Percentiles rank a stretch among this genome's conserved stretches.
Evolutionary conservation across 108 stramenopile species (phyloP).

Genomic region (Cylindrotheca closterium): DNA sequence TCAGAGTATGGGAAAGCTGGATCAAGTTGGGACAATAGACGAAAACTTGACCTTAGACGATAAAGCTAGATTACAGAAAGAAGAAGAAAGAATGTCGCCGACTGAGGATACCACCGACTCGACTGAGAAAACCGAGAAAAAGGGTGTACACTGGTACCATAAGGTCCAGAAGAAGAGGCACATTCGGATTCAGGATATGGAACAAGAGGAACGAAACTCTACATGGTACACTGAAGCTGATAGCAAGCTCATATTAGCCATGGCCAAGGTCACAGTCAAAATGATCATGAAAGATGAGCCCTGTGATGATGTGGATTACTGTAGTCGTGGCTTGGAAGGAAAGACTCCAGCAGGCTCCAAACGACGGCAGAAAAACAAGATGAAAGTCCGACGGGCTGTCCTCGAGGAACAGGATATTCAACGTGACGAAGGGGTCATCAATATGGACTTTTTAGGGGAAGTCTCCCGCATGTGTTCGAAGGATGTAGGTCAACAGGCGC

Average conservation of each 20-base stretch:
- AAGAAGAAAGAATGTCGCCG: not conserved
- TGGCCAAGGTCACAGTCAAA: constrained; percentile 39
- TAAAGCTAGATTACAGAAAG: too few species aligned
- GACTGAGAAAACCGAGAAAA: not conserved
- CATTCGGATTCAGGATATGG: constrained; percentile 21
- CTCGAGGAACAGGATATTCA: constrained; percentile 31
- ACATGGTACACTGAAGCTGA: constrained; percentile 32
- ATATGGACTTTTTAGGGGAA: constrained; percentile 21
- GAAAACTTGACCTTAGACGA: too few species aligned
- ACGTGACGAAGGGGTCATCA: constrained; percentile 23
- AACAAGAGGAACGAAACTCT: constrained; percentile 16
- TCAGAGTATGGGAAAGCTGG: too few species aligned
- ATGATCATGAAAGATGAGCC: constrained; percentile 40
- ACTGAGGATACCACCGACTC: constrained; percentile 1
- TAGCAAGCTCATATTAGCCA: constrained; percentile 28
- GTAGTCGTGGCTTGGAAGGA: constrained; percentile 31
- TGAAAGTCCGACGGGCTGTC: constrained; percentile 12
- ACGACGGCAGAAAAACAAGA: constrained; percentile 21
- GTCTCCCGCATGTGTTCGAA: constrained; percentile 19
- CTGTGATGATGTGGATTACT: constrained; percentile 31
- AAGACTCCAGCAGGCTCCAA: constrained; percentile 27
- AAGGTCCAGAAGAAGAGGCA: constrained; percentile 29
- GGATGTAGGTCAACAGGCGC: constrained; percentile 11
- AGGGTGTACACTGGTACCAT: constrained; percentile 25
- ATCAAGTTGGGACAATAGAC: too few species aligned